phyloP scores from a whole-genome alignment of 140 eudicot species.

The Bidens hawaiensis region DNA sequence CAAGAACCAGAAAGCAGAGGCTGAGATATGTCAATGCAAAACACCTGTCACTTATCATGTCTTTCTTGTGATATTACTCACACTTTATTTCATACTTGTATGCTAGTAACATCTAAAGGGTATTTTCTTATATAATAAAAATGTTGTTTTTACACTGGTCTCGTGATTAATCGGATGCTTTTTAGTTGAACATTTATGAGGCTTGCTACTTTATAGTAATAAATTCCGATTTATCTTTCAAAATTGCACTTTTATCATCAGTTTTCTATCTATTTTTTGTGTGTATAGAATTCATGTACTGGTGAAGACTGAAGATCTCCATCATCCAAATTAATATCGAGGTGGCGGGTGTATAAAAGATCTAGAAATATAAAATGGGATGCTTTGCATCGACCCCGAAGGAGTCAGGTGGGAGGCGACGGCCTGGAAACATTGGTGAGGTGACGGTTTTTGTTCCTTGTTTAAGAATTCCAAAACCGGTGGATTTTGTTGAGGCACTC shows the following conservation, averaged over 20 bases:
- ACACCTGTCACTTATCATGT: conserved; percentile 28
- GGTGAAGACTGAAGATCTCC: conserved; percentile 19
- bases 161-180: conserved; percentile 55
- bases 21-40: background rate
- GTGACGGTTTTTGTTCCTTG: conserved; percentile 92
- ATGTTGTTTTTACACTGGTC: conserved; percentile 20
- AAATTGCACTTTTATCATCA: background rate
- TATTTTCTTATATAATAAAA: background rate
- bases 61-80: conserved; percentile 48
- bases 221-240: conserved; percentile 21
- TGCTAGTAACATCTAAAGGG: conserved; percentile 4
- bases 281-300: conserved; percentile 18
- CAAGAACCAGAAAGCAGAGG: conserved; percentile 26
- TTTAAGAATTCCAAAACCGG: conserved; percentile 84
- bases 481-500: conserved; percentile 64
- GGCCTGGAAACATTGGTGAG: conserved; percentile 90
- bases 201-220: conserved; percentile 30
- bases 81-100: conserved; percentile 16
- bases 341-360: conserved; percentile 15
- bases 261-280: background rate
- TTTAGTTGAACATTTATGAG: conserved; percentile 67
- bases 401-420: conserved; percentile 78
- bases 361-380: conserved; percentile 63
- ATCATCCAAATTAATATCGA: conserved; percentile 7
- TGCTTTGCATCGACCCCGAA: conserved; percentile 77